These are phyloP conservation scores for Pyricularia grisea DNA, from an alignment of 2,329 filamentous ascomycete genomes.

Conservation along the genomic window DNA sequence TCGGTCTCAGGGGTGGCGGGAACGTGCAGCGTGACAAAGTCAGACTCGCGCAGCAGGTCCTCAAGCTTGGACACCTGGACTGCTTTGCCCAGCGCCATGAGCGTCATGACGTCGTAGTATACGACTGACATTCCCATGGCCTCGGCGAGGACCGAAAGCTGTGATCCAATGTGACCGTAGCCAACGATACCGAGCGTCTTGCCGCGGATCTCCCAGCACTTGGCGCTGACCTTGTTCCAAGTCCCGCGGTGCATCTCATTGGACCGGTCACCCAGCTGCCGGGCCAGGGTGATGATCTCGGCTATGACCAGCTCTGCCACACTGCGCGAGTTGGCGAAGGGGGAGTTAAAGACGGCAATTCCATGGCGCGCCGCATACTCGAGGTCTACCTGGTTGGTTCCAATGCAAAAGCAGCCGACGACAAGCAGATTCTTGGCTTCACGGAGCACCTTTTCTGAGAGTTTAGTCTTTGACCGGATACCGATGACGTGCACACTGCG, in stretches of 20 bases:
- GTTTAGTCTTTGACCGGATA: conserved; percentile 95
- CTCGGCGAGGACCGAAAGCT: conserved; percentile 90
- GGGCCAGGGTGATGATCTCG: conserved; percentile 84
- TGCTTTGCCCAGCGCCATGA: conserved; percentile 89
- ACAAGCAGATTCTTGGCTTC: conserved; percentile 93
- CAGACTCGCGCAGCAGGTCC: conserved; percentile 65
- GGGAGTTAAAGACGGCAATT: conserved; percentile 98
- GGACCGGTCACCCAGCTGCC: conserved; percentile 87
- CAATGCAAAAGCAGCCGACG: conserved; percentile 97
- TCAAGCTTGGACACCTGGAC: conserved; percentile 73
- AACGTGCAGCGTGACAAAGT: conserved; percentile 93
- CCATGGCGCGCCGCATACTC: conserved; percentile 73
- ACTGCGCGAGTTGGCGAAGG: conserved; percentile 94
- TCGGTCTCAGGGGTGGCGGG: conserved; percentile 88
- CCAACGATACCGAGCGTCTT: conserved; percentile 96
- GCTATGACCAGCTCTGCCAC: conserved; percentile 93
- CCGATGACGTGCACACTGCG: conserved; percentile 94
- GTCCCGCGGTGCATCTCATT: conserved; percentile 88
- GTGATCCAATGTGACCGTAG: conserved; percentile 94
- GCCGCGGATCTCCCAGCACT: conserved; percentile 96
- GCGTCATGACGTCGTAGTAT: conserved; percentile 89
- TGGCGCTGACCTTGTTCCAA: conserved; percentile 96
- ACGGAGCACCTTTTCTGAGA: conserved; percentile 73
- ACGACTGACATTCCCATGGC: conserved; percentile 98
- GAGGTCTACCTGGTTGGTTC: conserved; percentile 90